Conservation (phyloP, 768 basidiomycete species). For the Gautieria morchelliformis region DNA sequence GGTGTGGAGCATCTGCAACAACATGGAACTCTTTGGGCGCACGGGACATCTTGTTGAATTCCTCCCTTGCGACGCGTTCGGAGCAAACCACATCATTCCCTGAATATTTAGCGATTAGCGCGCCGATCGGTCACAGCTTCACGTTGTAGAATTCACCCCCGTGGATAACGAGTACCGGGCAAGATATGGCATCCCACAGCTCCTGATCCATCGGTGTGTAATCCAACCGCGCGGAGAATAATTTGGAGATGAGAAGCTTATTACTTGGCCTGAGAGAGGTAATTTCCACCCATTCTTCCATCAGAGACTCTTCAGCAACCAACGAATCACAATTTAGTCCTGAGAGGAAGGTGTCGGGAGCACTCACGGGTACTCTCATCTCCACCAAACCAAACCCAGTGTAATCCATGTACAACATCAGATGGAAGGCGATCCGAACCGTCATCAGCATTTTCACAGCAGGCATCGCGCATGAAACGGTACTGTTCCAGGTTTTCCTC, state of each 20-base stretch:
- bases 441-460: background rate
- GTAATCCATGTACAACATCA: background rate
- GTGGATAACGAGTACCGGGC: conserved; percentile 8
- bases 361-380: background rate
- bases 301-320: background rate
- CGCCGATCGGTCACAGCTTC: background rate
- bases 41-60: background rate
- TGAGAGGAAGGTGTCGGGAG: background rate
- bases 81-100: conserved; percentile 1
- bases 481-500: background rate
- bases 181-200: conserved; percentile 1
- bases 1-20: conserved; percentile 1
- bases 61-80: background rate
- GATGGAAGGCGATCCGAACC: background rate
- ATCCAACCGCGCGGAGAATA: conserved; percentile 4
- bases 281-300: conserved; percentile 4
- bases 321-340: background rate
- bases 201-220: background rate
- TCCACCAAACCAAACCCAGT: background rate
- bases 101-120: background rate
- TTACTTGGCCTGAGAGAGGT: background rate
- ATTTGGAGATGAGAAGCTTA: background rate
- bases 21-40: background rate
- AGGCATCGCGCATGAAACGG: background rate
- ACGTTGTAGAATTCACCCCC: conserved; percentile 2